Conservation (phyloP, 2,329 filamentous ascomycete genomes). For the Helotiales sp. region DNA sequence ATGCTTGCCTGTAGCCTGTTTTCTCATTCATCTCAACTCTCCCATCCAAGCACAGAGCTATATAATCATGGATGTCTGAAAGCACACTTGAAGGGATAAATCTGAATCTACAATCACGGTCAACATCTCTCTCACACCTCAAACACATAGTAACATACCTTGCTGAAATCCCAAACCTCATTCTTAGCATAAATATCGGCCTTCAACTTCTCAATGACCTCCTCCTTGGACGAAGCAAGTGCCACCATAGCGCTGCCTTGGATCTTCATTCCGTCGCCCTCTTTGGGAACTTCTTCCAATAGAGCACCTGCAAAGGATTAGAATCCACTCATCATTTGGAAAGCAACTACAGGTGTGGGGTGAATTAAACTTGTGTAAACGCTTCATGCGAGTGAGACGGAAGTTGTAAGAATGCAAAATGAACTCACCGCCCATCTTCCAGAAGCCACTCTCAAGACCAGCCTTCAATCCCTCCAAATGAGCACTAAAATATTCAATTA, state of each 20-base stretch:
- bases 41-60: not conserved
- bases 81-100: conserved; percentile 55
- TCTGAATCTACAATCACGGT: conserved; percentile 47
- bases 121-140: not conserved
- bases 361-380: too few species aligned
- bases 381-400: too few species aligned
- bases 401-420: not conserved
- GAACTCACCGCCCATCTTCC: conserved; percentile 60
- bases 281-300: conserved; percentile 67
- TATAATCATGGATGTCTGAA: conserved; percentile 42
- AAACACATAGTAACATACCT: conserved; percentile 48
- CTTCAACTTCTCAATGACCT: conserved; percentile 68
- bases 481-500: conserved; percentile 25
- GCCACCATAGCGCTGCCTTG: conserved; percentile 50
- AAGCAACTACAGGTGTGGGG: too few species aligned
- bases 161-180: conserved; percentile 82
- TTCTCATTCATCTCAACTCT: not conserved
- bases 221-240: conserved; percentile 69
- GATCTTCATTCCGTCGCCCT: conserved; percentile 65
- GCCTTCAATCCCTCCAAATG: conserved; percentile 54
- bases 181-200: conserved; percentile 73
- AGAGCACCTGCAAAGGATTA: conserved; percentile 59
- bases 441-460: conserved; percentile 57
- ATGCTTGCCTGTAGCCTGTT: too few species aligned
- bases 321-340: not conserved